Evolutionary conservation across 1,284 basidiomycete genomes (phyloP), one percentile per base, ranked within the genome.

Genomic region (Apiotrichum domesticum): DNA sequence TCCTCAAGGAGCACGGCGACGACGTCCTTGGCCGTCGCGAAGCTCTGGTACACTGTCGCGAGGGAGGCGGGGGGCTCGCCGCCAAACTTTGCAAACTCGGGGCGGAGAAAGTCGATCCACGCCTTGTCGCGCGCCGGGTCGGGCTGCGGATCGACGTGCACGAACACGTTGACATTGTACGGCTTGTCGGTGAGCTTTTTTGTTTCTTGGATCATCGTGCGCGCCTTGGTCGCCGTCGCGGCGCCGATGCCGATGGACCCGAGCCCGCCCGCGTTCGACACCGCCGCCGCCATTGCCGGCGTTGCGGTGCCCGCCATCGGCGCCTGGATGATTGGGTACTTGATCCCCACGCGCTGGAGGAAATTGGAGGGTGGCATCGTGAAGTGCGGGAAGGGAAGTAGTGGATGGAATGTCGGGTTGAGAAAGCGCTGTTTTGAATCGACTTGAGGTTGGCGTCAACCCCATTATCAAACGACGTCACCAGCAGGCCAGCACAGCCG

Each of bases 291-390:
- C 9, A 74, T 61, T 11, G 54, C 51, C 2, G 72, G 67, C 13
- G 68, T 74, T 6, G 71, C 65, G 9, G 63, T 63, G 32, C 72
- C 72, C 9, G 72, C 72, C 72, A 74, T 62, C 2, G 72, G 72
- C 3, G 72, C 72, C 54, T 72, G 69, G 47, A 72, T 66, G 58
- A 74, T 70, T 1, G 72, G 72, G 14, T 64, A 50, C 14, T 43
- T 45, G 14, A 71, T 47, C 15, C 68, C 66, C 8, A 71, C 56
- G 32, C 50, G 50, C 41, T 51, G 21, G 40, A 51, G 14, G 41
- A 51, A 21, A n/a, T 34, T 46, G 45, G 45, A 46, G 13, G 32
- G 32, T 5, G 45, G 45, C 45, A 46, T 32, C 8, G 43, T 32
- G 8, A 29, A 29, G 43, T 21, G 21, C 2, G 45, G 21, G 43